These are phyloP conservation scores for Carex myosuroides DNA, from an alignment of 176 grass and related monocot genomes.

Conservation along the genomic window DNA sequence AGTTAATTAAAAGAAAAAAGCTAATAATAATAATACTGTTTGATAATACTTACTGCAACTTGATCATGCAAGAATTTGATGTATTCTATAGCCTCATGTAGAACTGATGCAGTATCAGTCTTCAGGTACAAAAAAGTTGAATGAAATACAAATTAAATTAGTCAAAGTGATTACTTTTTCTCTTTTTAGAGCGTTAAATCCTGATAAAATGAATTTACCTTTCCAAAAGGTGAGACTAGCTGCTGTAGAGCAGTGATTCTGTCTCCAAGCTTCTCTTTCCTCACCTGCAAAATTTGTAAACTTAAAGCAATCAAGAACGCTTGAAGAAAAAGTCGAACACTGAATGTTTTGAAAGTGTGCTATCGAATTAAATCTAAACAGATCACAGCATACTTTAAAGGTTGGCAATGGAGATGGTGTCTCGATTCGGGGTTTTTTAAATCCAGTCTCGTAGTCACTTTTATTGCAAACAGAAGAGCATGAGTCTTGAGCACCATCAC, in stretches of 20 bases:
- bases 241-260: constrained; percentile 99
- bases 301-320: not conserved
- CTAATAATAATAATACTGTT: not conserved
- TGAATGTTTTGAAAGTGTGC: not conserved
- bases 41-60: constrained; percentile 56
- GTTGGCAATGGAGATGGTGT: constrained; percentile 53
- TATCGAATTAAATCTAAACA: constrained; percentile 10
- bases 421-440: constrained; percentile 53
- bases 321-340: not conserved
- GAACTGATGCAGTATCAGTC: constrained; percentile 97
- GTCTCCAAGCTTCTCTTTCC: constrained; percentile 98
- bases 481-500: constrained; percentile 21
- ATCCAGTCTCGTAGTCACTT: constrained; percentile 19
- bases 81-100: constrained; percentile 91
- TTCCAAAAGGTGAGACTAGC: constrained; percentile 98
- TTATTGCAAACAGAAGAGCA: constrained; percentile 45
- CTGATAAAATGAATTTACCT: constrained; percentile 41
- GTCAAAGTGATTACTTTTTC: constrained; percentile 2
- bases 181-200: not conserved
- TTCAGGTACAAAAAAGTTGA: not conserved
- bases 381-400: constrained; percentile 55
- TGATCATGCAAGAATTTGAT: constrained; percentile 89
- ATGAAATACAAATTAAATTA: not conserved
- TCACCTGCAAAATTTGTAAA: constrained; percentile 45
- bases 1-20: not conserved